These are phyloP conservation scores for Fusarium compactum DNA, from an alignment of 2,329 filamentous ascomycete species.

Conservation along the genomic window DNA sequence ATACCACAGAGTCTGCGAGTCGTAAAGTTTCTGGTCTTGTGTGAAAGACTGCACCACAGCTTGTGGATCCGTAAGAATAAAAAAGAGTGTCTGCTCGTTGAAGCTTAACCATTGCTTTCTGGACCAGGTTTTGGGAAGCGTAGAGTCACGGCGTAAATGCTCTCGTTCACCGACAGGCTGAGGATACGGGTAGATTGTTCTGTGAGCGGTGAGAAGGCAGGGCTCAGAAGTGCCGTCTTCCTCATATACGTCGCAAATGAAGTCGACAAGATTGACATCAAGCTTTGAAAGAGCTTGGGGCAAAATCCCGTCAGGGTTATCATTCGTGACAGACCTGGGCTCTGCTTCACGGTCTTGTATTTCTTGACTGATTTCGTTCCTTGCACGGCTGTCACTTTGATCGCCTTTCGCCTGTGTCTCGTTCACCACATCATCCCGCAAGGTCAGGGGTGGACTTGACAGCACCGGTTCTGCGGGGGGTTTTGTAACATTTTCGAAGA, in stretches of 20 bases:
- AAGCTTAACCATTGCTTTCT: constrained; percentile 69
- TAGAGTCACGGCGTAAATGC: constrained; percentile 25
- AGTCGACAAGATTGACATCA: constrained; percentile 67
- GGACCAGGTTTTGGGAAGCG: constrained; percentile 17
- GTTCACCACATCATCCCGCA: background rate
- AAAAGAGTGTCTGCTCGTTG: constrained; percentile 73
- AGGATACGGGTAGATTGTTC: constrained; percentile 14
- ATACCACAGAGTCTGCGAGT: constrained; percentile 73
- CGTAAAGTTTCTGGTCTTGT: constrained; percentile 63
- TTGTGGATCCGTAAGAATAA: constrained; percentile 69
- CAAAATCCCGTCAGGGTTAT: constrained; percentile 51
- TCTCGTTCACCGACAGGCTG: constrained; percentile 24
- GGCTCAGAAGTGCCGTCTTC: constrained; percentile 66
- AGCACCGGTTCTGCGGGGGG: constrained; percentile 31
- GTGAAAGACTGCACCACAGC: constrained; percentile 69
- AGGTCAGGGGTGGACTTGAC: background rate
- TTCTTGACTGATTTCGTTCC: constrained; percentile 11
- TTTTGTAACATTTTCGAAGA: constrained; percentile 55
- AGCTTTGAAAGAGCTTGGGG: constrained; percentile 70
- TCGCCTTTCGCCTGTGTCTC: constrained; percentile 42
- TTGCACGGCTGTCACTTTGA: constrained; percentile 37
- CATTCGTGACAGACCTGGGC: background rate
- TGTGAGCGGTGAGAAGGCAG: constrained; percentile 46
- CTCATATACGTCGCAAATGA: constrained; percentile 71
- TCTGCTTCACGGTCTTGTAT: background rate